A percentile compares a stretch with the other conserved stretches of the same genome.
Evolutionary conservation across 163 green algal species (phyloP).

Genomic region (Coccomyxa subellipsoidea): DNA sequence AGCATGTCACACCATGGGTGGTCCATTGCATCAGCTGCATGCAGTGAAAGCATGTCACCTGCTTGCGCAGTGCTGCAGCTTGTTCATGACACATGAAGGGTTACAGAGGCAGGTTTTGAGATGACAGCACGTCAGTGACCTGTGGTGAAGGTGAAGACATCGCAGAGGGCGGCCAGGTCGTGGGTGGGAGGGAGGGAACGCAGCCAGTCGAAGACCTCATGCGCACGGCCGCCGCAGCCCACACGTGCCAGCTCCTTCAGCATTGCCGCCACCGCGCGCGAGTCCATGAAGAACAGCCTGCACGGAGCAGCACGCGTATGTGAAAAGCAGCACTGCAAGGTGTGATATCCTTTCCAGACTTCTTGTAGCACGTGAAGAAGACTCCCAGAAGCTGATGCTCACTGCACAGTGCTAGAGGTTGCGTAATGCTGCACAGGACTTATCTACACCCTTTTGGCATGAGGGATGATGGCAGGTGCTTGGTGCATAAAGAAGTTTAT

Average conservation of each 20-base stretch:
- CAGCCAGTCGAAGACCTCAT: slow-evolving; percentile 82
- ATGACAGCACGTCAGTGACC: slow-evolving; percentile 13
- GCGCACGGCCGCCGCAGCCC: slow-evolving; percentile 27
- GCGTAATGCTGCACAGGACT: not conserved
- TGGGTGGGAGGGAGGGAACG: slow-evolving; percentile 39
- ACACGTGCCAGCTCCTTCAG: slow-evolving; percentile 78
- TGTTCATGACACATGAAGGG: not conserved
- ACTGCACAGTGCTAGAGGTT: not conserved
- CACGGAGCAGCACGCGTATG: not conserved
- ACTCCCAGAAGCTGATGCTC: not conserved
- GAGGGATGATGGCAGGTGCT: not conserved
- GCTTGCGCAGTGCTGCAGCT: not conserved
- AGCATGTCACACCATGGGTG: too few relatives aligned
- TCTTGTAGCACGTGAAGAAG: not conserved
- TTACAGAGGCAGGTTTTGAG: not conserved
- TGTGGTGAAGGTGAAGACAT: slow-evolving; percentile 63
- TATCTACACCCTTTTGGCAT: not conserved
- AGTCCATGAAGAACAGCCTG: slow-evolving; percentile 17
- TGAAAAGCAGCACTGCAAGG: not conserved
- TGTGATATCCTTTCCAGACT: not conserved
- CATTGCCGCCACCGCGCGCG: slow-evolving; percentile 33
- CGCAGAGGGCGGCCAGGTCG: slow-evolving; percentile 36
- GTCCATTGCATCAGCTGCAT: too few relatives aligned
- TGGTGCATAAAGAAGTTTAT: too few relatives aligned
- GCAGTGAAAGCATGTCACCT: not conserved